Base-by-base conservation (phyloP, 495 filamentous ascomycete genomes). In the Lophiostoma macrostomum region DNA sequence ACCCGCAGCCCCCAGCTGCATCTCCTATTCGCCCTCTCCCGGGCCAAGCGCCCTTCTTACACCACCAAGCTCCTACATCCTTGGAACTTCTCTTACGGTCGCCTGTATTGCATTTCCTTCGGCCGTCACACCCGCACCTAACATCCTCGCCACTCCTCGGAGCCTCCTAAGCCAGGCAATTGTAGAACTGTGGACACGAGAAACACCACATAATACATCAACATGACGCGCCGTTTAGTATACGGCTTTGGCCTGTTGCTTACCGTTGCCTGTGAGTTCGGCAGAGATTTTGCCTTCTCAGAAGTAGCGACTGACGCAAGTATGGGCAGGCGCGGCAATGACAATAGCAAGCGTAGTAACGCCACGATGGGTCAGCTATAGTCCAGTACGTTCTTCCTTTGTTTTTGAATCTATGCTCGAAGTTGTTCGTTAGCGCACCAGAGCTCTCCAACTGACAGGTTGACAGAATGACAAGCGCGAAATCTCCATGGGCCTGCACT, bases 311-410 rank as follows among this genome's bases (percentile, higher is more conserved):
- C 18, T 37, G 39, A 58, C 31, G 36, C 46, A 43, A 20, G 36
- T 19, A 32, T 35, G 18, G 20, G 52, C 67, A 95, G 90, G 87
- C 30, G 88, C 86, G 31, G 81, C 76, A 14, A 74, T 95, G 64
- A 94, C 89, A 18, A 70, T 97, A 29, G 73, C 80, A 22, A 77
- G 85, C 27, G 88, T 91, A 63, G 66, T 84, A 35, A 73, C 86
- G 23, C 88, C 91, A 0, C 76, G 79, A 61, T 97, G 91, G 91
- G 74, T 95, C 47, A 81, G 79, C 45, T 91, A 85, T 72, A 73
- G 81, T 46, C 83, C 80, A 40, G 82, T 84, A 72, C 6, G 48
- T 20, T 4, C 7, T 14, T 25, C 5, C 11, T 25, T 20, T 10
- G 16, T 42, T 20, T 20, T 32, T 22, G 7, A 6, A 16, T 25